A percentile compares a stretch with the other conserved stretches of the same genome.
Evolutionary conservation across 495 filamentous ascomycete species (phyloP).

Genomic region (Penicillium lagena): DNA sequence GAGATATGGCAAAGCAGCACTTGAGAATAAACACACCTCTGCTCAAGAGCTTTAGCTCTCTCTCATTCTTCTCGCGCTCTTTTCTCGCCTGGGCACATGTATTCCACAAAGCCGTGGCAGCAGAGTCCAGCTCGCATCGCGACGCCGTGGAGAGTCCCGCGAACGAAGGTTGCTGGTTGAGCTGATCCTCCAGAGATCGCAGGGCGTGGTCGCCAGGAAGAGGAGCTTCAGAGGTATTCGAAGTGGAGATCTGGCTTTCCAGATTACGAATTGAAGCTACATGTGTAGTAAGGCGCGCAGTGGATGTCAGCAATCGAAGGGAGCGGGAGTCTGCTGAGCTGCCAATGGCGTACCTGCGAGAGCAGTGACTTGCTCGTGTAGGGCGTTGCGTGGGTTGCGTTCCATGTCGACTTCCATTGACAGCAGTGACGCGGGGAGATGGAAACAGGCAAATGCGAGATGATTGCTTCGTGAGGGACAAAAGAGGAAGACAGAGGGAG

Average conservation of each 20-base stretch:
- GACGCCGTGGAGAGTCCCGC: no score
- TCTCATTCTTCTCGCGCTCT: not conserved
- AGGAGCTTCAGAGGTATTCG: no score
- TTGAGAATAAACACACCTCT: constrained; percentile 7
- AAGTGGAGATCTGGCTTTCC: no score
- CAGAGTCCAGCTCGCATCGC: constrained; percentile 16
- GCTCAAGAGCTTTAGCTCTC: not conserved
- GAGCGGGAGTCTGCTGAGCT: not conserved
- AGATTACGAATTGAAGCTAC: no score
- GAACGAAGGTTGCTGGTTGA: no score
- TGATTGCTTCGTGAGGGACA: no score
- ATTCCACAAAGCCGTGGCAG: constrained; percentile 33
- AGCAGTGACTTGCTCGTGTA: not conserved
- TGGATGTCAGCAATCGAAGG: not conserved
- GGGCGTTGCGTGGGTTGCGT: not conserved
- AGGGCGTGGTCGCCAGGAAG: no score
- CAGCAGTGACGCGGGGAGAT: not conserved
- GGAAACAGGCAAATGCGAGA: no score
- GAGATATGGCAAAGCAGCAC: not conserved
- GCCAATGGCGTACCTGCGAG: not conserved
- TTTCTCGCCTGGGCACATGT: constrained; percentile 9
- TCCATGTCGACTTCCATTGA: not conserved
- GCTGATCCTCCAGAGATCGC: no score
- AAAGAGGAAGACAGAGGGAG: no score
- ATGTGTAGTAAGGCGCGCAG: no score